A percentile compares a stretch with the other conserved stretches of the same genome.
These are phyloP conservation scores for Epichloe aotearoae DNA, from an alignment of 2,329 filamentous ascomycete species.

Conservation along the genomic window DNA sequence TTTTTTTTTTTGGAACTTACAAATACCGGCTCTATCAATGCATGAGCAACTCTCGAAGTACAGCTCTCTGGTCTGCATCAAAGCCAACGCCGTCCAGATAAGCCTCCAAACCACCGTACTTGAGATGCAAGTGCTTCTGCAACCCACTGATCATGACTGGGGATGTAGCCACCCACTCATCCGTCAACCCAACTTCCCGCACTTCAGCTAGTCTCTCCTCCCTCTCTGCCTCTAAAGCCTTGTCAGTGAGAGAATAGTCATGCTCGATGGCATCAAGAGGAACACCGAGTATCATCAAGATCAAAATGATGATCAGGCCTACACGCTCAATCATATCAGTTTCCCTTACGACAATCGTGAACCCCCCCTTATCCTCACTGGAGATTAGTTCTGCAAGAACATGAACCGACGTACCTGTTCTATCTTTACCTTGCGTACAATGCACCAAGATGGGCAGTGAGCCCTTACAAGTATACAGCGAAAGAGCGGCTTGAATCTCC, in stretches of 20 bases:
- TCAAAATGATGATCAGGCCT: constrained; percentile 55
- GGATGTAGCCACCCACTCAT: constrained; percentile 59
- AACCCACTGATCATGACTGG: constrained; percentile 49
- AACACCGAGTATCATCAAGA: constrained; percentile 50
- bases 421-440: constrained; percentile 83
- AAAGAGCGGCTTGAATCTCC: constrained; percentile 37
- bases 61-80: constrained; percentile 25
- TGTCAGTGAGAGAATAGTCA: constrained; percentile 59
- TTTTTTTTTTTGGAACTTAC: not conserved
- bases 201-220: constrained; percentile 57
- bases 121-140: constrained; percentile 39
- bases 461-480: constrained; percentile 15
- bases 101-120: constrained; percentile 50
- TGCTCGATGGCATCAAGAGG: constrained; percentile 46
- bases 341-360: too few relatives aligned
- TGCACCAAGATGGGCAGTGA: constrained; percentile 59
- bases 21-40: constrained; percentile 18
- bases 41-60: constrained; percentile 28
- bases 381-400: too few relatives aligned
- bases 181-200: constrained; percentile 52
- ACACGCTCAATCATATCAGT: constrained; percentile 12
- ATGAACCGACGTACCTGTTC: constrained; percentile 25
- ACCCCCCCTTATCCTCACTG: too few relatives aligned
- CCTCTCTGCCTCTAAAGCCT: constrained; percentile 45
- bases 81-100: constrained; percentile 57